A percentile compares a stretch with the other conserved stretches of the same genome.
phyloP scores from a whole-genome alignment of 305 asterid genomes.

The Solanum hybrid region DNA sequence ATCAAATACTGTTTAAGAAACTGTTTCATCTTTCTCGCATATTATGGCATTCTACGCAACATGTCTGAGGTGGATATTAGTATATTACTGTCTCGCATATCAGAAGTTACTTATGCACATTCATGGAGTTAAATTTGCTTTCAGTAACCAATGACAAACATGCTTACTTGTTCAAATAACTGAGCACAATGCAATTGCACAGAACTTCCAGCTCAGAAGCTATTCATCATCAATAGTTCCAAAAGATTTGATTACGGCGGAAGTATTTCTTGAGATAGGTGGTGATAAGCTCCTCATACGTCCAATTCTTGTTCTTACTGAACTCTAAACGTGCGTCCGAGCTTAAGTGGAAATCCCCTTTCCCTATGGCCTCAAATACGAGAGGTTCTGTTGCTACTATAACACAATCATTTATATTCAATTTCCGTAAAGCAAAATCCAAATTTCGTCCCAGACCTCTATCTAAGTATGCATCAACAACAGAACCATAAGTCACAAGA shows the following conservation, averaged over 20 bases:
- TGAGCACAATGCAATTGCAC: not conserved
- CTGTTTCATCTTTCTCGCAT: not conserved
- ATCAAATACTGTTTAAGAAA: not conserved
- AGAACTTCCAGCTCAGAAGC: not conserved
- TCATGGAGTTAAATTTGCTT: not conserved
- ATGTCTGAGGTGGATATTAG: not conserved
- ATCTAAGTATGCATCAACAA: constrained; percentile 72
- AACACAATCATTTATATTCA: constrained; percentile 32
- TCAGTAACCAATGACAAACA: not conserved
- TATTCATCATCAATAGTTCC: constrained; percentile 62
- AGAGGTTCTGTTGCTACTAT: constrained; percentile 44
- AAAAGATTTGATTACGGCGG: constrained; percentile 65
- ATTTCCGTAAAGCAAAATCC: constrained; percentile 44
- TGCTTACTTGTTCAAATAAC: not conserved
- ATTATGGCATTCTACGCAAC: not conserved
- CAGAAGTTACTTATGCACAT: not conserved
- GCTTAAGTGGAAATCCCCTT: constrained; percentile 77
- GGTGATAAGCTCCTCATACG: constrained; percentile 49
- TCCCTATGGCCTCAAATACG: constrained; percentile 77
- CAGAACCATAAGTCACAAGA: constrained; percentile 81
- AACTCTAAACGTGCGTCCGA: constrained; percentile 56
- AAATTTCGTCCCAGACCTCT: constrained; percentile 66
- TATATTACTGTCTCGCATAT: not conserved
- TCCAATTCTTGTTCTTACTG: constrained; percentile 32
- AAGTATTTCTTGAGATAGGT: constrained; percentile 56